These are phyloP conservation scores for Helicosporidium sp. DNA, from an alignment of 139 green algal species.

Conservation along the genomic window DNA sequence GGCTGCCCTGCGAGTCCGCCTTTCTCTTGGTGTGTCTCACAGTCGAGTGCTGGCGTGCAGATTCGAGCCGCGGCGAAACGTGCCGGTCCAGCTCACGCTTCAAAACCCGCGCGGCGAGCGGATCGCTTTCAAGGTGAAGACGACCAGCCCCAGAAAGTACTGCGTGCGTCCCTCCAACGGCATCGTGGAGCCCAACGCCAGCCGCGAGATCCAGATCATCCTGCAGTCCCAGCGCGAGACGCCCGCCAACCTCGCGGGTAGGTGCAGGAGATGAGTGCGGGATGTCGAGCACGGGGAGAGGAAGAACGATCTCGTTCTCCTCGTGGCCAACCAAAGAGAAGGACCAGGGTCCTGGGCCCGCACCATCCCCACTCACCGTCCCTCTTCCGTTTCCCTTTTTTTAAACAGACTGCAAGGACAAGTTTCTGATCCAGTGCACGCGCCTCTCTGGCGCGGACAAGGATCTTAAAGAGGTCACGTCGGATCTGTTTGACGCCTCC, in stretches of 20 bases:
- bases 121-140: conserved; percentile 70
- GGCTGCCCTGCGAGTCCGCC: too few relatives aligned
- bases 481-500: conserved; percentile 31
- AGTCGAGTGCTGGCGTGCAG: conserved; percentile 1
- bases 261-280: too few relatives aligned
- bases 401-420: conserved; percentile 41
- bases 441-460: conserved; percentile 4
- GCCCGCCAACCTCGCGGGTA: conserved; percentile 18
- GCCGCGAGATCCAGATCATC: conserved; percentile 38
- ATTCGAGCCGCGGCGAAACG: conserved; percentile 57
- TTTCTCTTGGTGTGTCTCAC: background rate
- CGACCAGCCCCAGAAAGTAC: conserved; percentile 67
- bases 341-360: too few relatives aligned
- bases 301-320: too few relatives aligned
- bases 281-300: too few relatives aligned
- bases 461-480: conserved; percentile 14
- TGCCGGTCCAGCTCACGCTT: conserved; percentile 41
- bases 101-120: conserved; percentile 29
- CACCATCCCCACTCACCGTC: too few relatives aligned
- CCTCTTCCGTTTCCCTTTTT: too few relatives aligned
- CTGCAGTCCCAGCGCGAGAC: conserved; percentile 32
- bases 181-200: conserved; percentile 26
- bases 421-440: conserved; percentile 59
- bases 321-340: too few relatives aligned
- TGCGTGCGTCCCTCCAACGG: conserved; percentile 55